A percentile compares a stretch with the other conserved stretches of the same genome.
phyloP scores from a whole-genome alignment of 352 stramenopile species.

The Globisporangium splendens region DNA sequence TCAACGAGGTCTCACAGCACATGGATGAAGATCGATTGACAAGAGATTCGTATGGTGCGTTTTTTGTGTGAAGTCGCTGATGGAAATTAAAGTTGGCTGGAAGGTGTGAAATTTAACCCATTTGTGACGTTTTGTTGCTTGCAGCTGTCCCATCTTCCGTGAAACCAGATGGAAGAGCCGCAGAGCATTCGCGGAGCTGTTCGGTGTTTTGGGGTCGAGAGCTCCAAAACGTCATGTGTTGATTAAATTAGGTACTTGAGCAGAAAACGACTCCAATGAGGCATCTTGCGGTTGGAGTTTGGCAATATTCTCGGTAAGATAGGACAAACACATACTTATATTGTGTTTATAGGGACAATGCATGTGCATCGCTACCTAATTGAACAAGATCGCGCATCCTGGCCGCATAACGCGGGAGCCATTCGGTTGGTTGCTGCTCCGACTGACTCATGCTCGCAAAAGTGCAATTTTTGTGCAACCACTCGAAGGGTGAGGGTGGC shows the following conservation, averaged over 20 bases:
- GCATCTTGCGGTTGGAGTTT: too few species aligned
- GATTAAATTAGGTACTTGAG: neutral
- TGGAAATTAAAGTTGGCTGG: neutral
- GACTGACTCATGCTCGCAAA: too few species aligned
- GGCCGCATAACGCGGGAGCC: too few species aligned
- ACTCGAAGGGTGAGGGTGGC: too few species aligned
- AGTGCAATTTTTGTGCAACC: too few species aligned
- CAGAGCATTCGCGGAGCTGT: neutral
- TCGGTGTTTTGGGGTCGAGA: neutral
- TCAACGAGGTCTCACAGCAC: neutral
- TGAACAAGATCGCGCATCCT: too few species aligned
- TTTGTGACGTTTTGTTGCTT: neutral
- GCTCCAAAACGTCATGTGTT: slow-evolving; percentile 2
- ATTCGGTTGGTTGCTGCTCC: too few species aligned
- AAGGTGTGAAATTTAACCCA: neutral
- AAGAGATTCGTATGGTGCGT: neutral
- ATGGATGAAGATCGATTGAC: neutral
- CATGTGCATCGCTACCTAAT: too few species aligned
- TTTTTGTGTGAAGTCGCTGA: neutral
- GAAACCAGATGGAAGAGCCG: slow-evolving; percentile 7
- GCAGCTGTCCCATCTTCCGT: neutral
- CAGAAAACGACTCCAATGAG: too few species aligned
- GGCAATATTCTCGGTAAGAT: too few species aligned
- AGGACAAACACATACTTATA: too few species aligned
- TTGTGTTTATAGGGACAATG: too few species aligned